Base-by-base conservation (phyloP, 805 yeast species). In the Grigorovia transvaalensis region DNA sequence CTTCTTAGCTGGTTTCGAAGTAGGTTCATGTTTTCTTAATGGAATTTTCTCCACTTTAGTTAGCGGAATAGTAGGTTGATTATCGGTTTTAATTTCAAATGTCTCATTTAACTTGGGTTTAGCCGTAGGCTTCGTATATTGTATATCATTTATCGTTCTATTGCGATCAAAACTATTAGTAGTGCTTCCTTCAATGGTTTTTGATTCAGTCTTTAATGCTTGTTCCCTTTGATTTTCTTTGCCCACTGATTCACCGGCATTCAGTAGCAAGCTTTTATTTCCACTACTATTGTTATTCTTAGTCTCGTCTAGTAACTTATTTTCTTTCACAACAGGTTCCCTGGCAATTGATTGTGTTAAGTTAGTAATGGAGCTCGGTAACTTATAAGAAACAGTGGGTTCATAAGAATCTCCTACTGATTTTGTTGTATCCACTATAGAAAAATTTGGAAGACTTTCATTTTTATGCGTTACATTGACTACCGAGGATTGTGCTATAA, bases 1-100 rank as follows among this genome's bases (percentile, higher is more conserved):
- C 47, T 55, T 62, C 50, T 57, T 55, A 53, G 57, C 45, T 53
- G 55, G 42, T 9, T 40, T 38, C 18, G 29, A 42, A 17, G 47
- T 20, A 46, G 45, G 38, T 33, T 45, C 44, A 11, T 9, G 45
- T 41, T 47, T 47, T 2, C 20, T 40, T 40, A 44, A 43, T 17
- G 48, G 51, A 5, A 29, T 40, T 29, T 45, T 19, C 19, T 45
- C 23, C 11, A n/a, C 18, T 38, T 20, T 20, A 9, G 44, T 6
- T 18, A 27, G 13, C 1, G 18, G 44, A 13, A 18, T 33, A 11
- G 27, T 20, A 11, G 47, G 17, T 33, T 12, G 27, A 23, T 6
- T 23, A 23, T 23, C 27, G 27, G 27, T 23, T 23, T 23, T 6
- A 23, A 23, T 23, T 23, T 23, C 27, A 23, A 23, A 23, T 23